Evolutionary conservation across 306 rosid genomes (phyloP).

Genomic region (Quercus suber): DNA sequence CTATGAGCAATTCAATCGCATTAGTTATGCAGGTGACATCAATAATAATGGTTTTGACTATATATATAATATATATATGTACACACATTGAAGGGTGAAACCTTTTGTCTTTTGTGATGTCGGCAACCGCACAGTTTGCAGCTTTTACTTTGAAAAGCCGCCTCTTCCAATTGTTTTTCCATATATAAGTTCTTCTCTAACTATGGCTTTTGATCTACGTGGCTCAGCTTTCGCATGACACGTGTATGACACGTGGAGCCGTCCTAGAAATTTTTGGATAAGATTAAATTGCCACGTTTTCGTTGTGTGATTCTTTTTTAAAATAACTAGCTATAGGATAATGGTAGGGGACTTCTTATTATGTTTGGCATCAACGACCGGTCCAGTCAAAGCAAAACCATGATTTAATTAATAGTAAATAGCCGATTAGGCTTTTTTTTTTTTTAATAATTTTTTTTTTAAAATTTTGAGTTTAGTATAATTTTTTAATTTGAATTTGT

Average conservation of each 20-base stretch:
- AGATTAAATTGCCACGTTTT: conserved; percentile 34
- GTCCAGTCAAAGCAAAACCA: too few relatives aligned
- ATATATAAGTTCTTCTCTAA: too few relatives aligned
- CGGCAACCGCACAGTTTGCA: not conserved
- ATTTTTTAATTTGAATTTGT: too few relatives aligned
- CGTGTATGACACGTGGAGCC: conserved; percentile 21
- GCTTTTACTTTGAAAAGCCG: not conserved
- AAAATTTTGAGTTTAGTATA: too few relatives aligned
- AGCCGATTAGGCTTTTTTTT: too few relatives aligned
- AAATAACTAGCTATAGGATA: too few relatives aligned
- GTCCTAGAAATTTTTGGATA: conserved; percentile 30
- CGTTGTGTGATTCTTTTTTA: not conserved
- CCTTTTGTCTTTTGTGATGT: not conserved
- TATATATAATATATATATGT: too few relatives aligned
- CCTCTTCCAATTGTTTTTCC: not conserved
- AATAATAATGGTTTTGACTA: not conserved
- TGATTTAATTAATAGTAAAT: too few relatives aligned
- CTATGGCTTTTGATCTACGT: not conserved
- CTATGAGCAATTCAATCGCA: not conserved
- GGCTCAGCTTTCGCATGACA: not conserved
- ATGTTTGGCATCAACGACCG: too few relatives aligned
- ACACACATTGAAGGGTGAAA: not conserved
- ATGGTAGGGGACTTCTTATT: too few relatives aligned
- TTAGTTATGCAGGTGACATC: not conserved
- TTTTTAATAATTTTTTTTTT: too few relatives aligned